phyloP scores from a whole-genome alignment of 345 rosid species.

The Dipteronia sinensis region DNA sequence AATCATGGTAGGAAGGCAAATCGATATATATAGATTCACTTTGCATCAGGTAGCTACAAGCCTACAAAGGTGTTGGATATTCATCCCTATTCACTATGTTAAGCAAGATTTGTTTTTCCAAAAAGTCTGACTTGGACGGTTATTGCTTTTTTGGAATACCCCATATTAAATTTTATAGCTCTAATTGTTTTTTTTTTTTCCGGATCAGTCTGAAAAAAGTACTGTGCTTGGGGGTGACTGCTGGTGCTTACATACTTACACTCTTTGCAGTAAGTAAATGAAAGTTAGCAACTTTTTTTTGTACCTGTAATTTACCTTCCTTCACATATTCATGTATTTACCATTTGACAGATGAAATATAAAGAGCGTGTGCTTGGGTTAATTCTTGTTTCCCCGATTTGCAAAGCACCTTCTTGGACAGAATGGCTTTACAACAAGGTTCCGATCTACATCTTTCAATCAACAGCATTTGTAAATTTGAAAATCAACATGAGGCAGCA shows the following conservation, averaged over 20 bases:
- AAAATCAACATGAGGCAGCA: neutral
- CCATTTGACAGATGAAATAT: slow-evolving; percentile 51
- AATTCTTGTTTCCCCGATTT: slow-evolving; percentile 66
- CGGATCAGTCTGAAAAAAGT: slow-evolving; percentile 50
- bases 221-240: slow-evolving; percentile 66
- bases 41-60: neutral
- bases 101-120: neutral
- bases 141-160: neutral
- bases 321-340: slow-evolving; percentile 16
- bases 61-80: neutral
- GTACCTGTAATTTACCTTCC: neutral
- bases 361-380: slow-evolving; percentile 58
- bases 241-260: slow-evolving; percentile 67
- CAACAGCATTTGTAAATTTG: neutral
- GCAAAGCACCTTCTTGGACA: slow-evolving; percentile 69
- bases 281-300: neutral
- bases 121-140: neutral
- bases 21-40: neutral
- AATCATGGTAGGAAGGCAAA: neutral
- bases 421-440: slow-evolving; percentile 80
- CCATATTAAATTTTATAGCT: neutral
- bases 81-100: neutral
- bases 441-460: slow-evolving; percentile 13
- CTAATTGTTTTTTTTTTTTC: neutral
- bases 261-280: slow-evolving; percentile 57